Evolutionary conservation across 2,329 filamentous ascomycete genomes (phyloP), one percentile per base, ranked within the genome.

Genomic region (Ophiostoma pallidulum): DNA sequence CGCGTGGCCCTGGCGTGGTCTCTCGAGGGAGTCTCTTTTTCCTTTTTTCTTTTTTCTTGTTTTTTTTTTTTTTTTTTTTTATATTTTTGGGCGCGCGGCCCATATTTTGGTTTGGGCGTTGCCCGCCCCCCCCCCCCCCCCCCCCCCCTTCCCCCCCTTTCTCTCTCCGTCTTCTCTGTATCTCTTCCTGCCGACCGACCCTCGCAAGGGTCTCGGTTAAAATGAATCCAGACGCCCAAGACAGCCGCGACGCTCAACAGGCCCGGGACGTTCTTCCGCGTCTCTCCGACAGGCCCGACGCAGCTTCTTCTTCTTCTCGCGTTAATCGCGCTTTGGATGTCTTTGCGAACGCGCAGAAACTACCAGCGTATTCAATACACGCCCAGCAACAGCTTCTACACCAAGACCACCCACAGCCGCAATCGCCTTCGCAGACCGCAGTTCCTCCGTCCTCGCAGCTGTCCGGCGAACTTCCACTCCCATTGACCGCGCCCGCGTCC

Each of bases 261-360:
- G 41, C 45, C 20, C 50, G 54, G 19, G 54, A 54, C 49, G 38
- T 54, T 6, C 48, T 49, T 35, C 50, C 56, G 46, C 54, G 41
- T 41, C 47, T 52, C 33, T 46, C 51, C 31, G 54, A 51, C 52
- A 45, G 49, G 19, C 22, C 39, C 35, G 55, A 58, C 56, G 51
- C 54, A 51, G 48, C 52, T 45, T 50, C 38, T 16, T 45, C 52
- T 45, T 50, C 38, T 16, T 45, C 45, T 24, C 55, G 42, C 52
- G 49, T 51, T 51, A 42, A 37, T 44, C 43, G 37, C 33, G 45
- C 46, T 9, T 35, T 53, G 12, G 51, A 54, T 20, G 32, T 47
- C 19, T 40, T 49, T 35, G 43, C 49, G 20, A 43, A 26, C 28
- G 47, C 47, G 12, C 47, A 45, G 20, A 47, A 47, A n/a, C 31